Base-by-base conservation (phyloP, 371 early-diverging fungal genomes). In the Nosema granulosis region DNA sequence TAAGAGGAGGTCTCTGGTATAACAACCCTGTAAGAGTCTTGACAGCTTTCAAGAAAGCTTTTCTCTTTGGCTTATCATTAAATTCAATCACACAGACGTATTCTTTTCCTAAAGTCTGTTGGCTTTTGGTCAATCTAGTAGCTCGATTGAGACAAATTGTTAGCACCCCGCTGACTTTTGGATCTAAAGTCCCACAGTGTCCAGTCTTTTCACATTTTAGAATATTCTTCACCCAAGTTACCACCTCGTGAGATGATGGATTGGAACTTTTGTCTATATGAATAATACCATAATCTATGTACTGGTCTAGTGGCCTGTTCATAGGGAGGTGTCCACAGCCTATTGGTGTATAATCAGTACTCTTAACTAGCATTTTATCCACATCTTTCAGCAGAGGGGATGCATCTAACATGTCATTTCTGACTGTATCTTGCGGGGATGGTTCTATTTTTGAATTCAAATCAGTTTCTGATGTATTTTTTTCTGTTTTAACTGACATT, bases 191-290 rank as follows among this genome's bases (percentile, higher is more conserved):
- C 74, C 99, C 99, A 83, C 90, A 89, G 89, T 98, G 99, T 56
- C 99, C 99, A 38, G 97, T 98, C 87, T 96, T 97, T 80, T 97
- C 96, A 54, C 93, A 94, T 70, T 93, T 89, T 67, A 98, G 89
- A 75, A 98, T 98, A 77, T 94, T 91, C 71, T 94, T 92, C 75
- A 98, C 92, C 99, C 99, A 98, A 66, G 99, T 96, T 56, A 98
- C 99, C 56, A 98, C 97, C 88, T 98, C 99, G 88, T 98, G 99
- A 50, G 96, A 96, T 50, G 95, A 94, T 66, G 99, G 99, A 88
- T 96, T 96, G 62, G 95, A 90, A 66, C 97, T 96, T 89, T 98
- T 96, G 87, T 94, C 93, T 67, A 95, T 88, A 87, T 96, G 94
- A 85, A 98, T 94, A 66, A 94, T 90, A 84, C 97, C 97, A 88